Conservation (phyloP, 2,329 filamentous ascomycete species). For the Sclerotinia trifoliorum region DNA sequence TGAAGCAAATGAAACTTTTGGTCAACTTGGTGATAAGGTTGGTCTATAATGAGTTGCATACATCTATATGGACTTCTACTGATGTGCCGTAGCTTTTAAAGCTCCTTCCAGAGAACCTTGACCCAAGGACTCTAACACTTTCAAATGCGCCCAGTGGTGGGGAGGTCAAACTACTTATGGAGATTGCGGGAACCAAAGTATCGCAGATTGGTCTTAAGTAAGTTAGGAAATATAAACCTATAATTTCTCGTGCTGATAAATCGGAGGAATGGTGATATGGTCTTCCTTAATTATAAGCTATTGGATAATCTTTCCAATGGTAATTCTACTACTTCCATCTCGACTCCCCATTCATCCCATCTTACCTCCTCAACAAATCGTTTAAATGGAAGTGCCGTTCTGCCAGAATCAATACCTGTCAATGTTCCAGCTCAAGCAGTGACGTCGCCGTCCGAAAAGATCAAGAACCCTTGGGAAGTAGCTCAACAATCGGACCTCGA, state of each 20-base stretch:
- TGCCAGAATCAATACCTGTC: constrained; percentile 66
- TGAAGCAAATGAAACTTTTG: constrained; percentile 71
- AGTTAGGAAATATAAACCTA: constrained; percentile 24
- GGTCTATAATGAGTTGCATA: not conserved
- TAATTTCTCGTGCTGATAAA: constrained; percentile 7
- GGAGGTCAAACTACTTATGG: constrained; percentile 57
- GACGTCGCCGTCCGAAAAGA: constrained; percentile 56
- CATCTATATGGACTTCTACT: constrained; percentile 20
- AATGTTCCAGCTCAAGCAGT: constrained; percentile 52
- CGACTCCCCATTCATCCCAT: constrained; percentile 33
- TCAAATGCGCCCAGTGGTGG: constrained; percentile 60
- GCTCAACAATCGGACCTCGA: constrained; percentile 87
- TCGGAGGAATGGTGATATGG: constrained; percentile 79
- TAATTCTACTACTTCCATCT: constrained; percentile 42
- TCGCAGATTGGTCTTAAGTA: constrained; percentile 61
- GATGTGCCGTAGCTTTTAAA: constrained; percentile 50
- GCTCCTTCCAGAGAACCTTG: constrained; percentile 61
- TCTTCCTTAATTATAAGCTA: constrained; percentile 80
- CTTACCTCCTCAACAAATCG: constrained; percentile 55
- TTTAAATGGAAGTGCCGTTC: constrained; percentile 74
- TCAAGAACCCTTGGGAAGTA: constrained; percentile 90
- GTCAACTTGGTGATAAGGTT: constrained; percentile 56
- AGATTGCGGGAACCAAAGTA: constrained; percentile 57
- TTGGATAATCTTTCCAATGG: constrained; percentile 48
- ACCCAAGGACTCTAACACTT: constrained; percentile 58